Conservation (phyloP, 495 filamentous ascomycete genomes). For the Penicillium goetzii region DNA sequence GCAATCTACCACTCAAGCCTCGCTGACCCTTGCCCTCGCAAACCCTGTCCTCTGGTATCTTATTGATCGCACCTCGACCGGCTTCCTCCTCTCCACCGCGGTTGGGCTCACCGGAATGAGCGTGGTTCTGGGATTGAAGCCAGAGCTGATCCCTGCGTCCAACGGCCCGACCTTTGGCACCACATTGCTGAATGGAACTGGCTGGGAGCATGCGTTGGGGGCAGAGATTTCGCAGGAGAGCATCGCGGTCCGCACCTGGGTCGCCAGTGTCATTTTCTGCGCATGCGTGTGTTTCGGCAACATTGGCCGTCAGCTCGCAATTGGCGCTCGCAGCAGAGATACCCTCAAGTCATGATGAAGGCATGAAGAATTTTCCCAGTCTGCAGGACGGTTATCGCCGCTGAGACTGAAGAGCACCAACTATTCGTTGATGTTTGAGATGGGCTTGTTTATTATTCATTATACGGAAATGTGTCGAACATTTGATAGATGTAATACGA, state of each 20-base stretch:
- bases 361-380: not conserved
- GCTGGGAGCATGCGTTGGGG: constrained; percentile 47
- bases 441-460: constrained; percentile 2
- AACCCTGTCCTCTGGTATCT: constrained; percentile 97
- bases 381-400: not conserved
- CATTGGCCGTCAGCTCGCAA: constrained; percentile 79
- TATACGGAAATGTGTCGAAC: constrained; percentile 7
- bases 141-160: constrained; percentile 70
- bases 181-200: constrained; percentile 38
- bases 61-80: constrained; percentile 84
- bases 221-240: constrained; percentile 71
- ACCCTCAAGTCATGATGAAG: constrained; percentile 27
- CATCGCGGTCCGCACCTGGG: constrained; percentile 82
- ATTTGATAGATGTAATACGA: constrained; percentile 25
- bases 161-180: constrained; percentile 48
- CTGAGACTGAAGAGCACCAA: not conserved
- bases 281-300: constrained; percentile 95
- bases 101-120: constrained; percentile 76
- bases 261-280: constrained; percentile 90
- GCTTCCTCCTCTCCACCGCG: constrained; percentile 72
- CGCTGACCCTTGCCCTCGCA: constrained; percentile 84
- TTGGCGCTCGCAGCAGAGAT: constrained; percentile 36
- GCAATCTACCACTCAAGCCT: constrained; percentile 92
- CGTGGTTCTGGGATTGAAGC: constrained; percentile 70
- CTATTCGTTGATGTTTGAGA: not conserved